Percentiles rank a stretch among this genome's conserved stretches.
These are phyloP conservation scores for Lentinula novae-zelandiae DNA, from an alignment of 1,284 basidiomycete genomes.

Conservation along the genomic window DNA sequence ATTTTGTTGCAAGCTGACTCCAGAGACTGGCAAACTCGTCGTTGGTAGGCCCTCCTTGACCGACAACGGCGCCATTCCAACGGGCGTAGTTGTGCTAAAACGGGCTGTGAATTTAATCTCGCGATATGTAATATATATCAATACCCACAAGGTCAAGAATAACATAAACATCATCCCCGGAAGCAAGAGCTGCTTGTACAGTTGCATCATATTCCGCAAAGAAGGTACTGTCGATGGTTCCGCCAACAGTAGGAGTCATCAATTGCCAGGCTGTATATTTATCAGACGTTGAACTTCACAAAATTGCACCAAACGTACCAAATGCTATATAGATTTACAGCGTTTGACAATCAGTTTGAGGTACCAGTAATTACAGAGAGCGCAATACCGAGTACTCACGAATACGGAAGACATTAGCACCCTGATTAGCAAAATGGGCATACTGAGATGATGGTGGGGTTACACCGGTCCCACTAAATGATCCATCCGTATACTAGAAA, in stretches of 20 bases:
- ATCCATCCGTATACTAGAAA: conserved; percentile 35
- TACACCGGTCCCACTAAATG: conserved; percentile 34
- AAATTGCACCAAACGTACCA: conserved; percentile 12
- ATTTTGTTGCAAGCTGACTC: conserved; percentile 50
- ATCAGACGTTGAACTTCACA: not conserved
- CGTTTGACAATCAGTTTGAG: too few relatives aligned
- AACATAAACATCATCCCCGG: conserved; percentile 38
- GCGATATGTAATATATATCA: not conserved
- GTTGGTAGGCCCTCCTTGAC: conserved; percentile 52
- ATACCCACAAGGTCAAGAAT: conserved; percentile 43
- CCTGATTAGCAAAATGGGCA: conserved; percentile 40
- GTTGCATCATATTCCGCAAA: conserved; percentile 43
- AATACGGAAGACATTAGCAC: conserved; percentile 46
- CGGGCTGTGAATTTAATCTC: not conserved
- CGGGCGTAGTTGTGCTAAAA: conserved; percentile 47
- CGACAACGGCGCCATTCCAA: conserved; percentile 47
- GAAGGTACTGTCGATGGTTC: conserved; percentile 41
- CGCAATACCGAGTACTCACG: conserved; percentile 21
- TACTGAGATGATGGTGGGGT: conserved; percentile 37
- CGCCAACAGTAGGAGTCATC: conserved; percentile 45
- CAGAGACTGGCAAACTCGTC: conserved; percentile 49
- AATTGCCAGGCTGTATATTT: conserved; percentile 39
- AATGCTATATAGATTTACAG: conserved; percentile 15
- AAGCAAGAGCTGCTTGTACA: conserved; percentile 45
- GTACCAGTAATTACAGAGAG: too few relatives aligned